phyloP scores from a whole-genome alignment of 495 filamentous ascomycete genomes.

The Opeltia flavorubescens region DNA sequence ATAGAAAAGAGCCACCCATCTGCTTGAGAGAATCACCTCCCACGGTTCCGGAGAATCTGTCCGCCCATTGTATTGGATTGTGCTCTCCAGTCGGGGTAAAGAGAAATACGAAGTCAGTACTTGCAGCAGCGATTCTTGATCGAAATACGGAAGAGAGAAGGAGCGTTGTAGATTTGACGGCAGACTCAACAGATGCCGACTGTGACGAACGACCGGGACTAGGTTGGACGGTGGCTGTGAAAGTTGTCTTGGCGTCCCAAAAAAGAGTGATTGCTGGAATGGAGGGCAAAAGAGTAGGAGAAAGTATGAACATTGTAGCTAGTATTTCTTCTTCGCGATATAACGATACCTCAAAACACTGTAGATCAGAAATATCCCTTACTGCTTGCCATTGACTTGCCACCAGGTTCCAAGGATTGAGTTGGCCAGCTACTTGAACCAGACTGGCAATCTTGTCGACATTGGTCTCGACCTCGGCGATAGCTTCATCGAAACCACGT shows the following conservation, averaged over 20 bases:
- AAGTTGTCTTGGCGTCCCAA: slow-evolving; percentile 27
- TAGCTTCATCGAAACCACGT: slow-evolving; percentile 20
- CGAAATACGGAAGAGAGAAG: slow-evolving; percentile 23
- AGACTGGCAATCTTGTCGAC: slow-evolving; percentile 33
- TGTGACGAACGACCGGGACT: background rate
- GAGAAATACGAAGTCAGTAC: slow-evolving; percentile 22
- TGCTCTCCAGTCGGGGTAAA: slow-evolving; percentile 16
- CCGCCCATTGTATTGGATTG: slow-evolving; percentile 4
- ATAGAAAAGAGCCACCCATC: background rate
- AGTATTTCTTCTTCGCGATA: slow-evolving; percentile 13
- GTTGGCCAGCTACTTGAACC: slow-evolving; percentile 36
- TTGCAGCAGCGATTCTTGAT: slow-evolving; percentile 13
- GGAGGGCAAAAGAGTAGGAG: slow-evolving; percentile 20
- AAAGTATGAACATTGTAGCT: slow-evolving; percentile 22
- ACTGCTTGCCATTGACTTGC: slow-evolving; percentile 37
- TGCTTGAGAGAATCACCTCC: background rate
- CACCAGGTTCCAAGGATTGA: slow-evolving; percentile 50
- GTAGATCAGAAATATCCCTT: slow-evolving; percentile 14
- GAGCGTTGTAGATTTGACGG: slow-evolving; percentile 16
- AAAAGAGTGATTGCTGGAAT: slow-evolving; percentile 24
- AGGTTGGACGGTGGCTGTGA: slow-evolving; percentile 5
- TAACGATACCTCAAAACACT: slow-evolving; percentile 22
- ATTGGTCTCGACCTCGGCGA: slow-evolving; percentile 21
- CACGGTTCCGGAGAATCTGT: background rate
- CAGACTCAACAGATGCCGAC: slow-evolving; percentile 4